Conservation (phyloP, 176 grass and related monocot species). For the Oryza brachyantha region DNA sequence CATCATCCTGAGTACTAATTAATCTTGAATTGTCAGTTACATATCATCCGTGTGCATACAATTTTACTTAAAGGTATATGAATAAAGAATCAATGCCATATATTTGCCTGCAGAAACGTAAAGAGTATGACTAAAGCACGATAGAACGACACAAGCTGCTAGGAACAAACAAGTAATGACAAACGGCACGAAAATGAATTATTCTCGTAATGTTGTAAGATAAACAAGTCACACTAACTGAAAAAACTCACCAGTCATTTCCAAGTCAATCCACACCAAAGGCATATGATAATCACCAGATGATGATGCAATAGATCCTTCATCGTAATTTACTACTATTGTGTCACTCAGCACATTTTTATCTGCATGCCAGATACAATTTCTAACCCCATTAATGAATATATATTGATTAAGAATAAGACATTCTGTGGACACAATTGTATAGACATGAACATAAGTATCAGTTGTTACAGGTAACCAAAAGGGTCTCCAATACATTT, state of each 20-base stretch:
- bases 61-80: neutral
- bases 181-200: neutral
- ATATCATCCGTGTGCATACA: too few relatives aligned
- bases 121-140: too few relatives aligned
- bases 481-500: neutral
- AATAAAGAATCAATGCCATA: neutral
- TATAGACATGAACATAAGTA: neutral
- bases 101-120: neutral
- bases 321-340: conserved; percentile 19
- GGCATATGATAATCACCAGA: conserved; percentile 61
- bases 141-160: neutral
- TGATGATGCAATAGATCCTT: conserved; percentile 31
- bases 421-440: neutral
- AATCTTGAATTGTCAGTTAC: neutral
- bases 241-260: conserved; percentile 74
- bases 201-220: neutral
- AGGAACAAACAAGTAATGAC: conserved; percentile 2
- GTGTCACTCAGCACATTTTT: conserved; percentile 23
- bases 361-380: conserved; percentile 29
- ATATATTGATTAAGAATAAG: neutral
- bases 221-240: neutral
- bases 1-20: neutral
- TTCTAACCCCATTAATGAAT: neutral
- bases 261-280: conserved; percentile 93
- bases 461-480: neutral